Evolutionary conservation across 2,329 filamentous ascomycete species (phyloP).

Genomic region (Aspergillus persii): DNA sequence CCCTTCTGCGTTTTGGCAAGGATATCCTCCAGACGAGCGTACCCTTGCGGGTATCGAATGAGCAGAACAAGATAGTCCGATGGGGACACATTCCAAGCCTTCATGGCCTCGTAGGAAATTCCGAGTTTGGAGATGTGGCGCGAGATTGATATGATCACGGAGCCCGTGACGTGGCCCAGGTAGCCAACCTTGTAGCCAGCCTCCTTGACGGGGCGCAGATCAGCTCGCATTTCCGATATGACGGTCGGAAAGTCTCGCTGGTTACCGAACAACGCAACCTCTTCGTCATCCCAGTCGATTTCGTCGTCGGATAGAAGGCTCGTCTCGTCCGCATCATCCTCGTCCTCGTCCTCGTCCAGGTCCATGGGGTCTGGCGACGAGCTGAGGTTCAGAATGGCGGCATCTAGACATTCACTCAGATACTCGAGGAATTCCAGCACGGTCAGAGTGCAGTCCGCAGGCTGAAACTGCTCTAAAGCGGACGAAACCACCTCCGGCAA

Average conservation of each 20-base stretch:
- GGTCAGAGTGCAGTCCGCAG: constrained; percentile 42
- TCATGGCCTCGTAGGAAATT: constrained; percentile 70
- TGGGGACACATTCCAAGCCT: constrained; percentile 70
- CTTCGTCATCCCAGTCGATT: constrained; percentile 29
- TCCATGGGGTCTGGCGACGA: constrained; percentile 15
- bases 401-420: constrained; percentile 10
- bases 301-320: constrained; percentile 19
- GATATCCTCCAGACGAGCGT: constrained; percentile 59
- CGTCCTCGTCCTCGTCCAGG: constrained; percentile 18
- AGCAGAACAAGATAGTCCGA: constrained; percentile 72
- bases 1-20: background rate
- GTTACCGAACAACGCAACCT: background rate
- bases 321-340: constrained; percentile 25
- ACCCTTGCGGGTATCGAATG: constrained; percentile 62
- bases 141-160: constrained; percentile 63
- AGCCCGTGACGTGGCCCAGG: constrained; percentile 52
- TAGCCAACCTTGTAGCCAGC: constrained; percentile 71
- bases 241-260: background rate
- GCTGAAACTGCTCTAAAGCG: constrained; percentile 46
- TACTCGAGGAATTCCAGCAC: constrained; percentile 45
- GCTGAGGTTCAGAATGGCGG: constrained; percentile 4
- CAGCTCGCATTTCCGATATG: constrained; percentile 47
- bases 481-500: constrained; percentile 18
- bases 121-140: constrained; percentile 67
- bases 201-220: constrained; percentile 60